These are phyloP conservation scores for Crinitomyces ghanaensis DNA, from an alignment of 805 yeast species.

Conservation along the genomic window DNA sequence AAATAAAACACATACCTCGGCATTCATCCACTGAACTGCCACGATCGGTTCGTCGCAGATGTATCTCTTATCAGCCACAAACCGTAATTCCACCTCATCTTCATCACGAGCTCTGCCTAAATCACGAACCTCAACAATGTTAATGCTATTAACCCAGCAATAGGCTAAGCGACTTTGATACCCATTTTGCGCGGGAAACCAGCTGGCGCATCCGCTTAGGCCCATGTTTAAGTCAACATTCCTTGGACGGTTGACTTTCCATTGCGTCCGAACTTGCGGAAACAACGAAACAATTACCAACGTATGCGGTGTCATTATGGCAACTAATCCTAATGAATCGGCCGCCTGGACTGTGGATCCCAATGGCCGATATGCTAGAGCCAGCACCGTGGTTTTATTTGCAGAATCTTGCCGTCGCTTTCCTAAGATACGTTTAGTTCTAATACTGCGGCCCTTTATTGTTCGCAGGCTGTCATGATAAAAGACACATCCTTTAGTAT, in stretches of 20 bases:
- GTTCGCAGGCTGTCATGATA: constrained; percentile 54
- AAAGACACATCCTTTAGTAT: constrained; percentile 45
- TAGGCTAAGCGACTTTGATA: constrained; percentile 44
- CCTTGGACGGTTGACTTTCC: constrained; percentile 40
- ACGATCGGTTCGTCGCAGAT: constrained; percentile 39
- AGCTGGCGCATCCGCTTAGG: constrained; percentile 37
- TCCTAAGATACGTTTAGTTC: constrained; percentile 44
- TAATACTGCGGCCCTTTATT: constrained; percentile 39
- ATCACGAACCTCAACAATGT: constrained; percentile 40
- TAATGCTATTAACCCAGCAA: constrained; percentile 53
- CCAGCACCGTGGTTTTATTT: constrained; percentile 24
- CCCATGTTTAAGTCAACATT: constrained; percentile 23
- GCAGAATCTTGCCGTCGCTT: constrained; percentile 19
- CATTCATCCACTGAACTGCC: constrained; percentile 46
- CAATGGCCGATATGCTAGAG: constrained; percentile 44
- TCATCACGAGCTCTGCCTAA: constrained; percentile 22
- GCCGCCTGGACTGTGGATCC: constrained; percentile 44
- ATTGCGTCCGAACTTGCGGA: constrained; percentile 42
- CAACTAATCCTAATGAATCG: constrained; percentile 48
- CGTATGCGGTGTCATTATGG: constrained; percentile 42
- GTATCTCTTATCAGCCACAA: constrained; percentile 33
- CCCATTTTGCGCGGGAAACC: constrained; percentile 47
- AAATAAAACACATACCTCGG: constrained; percentile 4
- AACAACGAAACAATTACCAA: constrained; percentile 44
- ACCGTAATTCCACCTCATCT: constrained; percentile 22